Evolutionary conservation across 306 rosid genomes (phyloP), one percentile per base, ranked within the genome.

Genomic region (Nissolia schottii): DNA sequence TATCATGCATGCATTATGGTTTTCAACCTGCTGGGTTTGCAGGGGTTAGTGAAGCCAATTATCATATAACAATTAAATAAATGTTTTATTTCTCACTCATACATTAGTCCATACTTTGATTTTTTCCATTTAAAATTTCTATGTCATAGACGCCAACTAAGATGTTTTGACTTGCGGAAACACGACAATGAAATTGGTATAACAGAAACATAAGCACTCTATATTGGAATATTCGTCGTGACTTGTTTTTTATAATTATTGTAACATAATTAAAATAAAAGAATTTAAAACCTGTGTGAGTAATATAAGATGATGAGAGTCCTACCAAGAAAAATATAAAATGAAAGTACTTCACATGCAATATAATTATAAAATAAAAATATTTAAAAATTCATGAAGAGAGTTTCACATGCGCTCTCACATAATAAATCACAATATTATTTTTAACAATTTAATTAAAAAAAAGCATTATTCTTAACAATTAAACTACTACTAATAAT

Each of bases 51-150:
- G 59, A 65, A 46, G 49, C 43, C 11, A 23, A 19, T 55, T 61
- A n/a, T 19, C 12, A 23, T 64, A 63, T 76, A 61, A 58, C 53
- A 53, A 78, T 69, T 64, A 83, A 55, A 19, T 10, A 13, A 18
- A 15, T 24, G 14, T 22, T 53, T 41, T 38, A 1, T 7, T 2
- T 55, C 28, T 6, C 11, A 8, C 22, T 51, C 2, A n/a, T 1
- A 18, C 25, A 37, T 9, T 10, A 37, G 54, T 48, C 51, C 24
- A 48, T 11, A 53, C 29, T 43, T 40, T 41, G 55, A 18, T 5
- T 34, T 24, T 35, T 55, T 13, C 23, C 12, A 43, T 34, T 37
- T 34, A 12, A 35, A 1, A 7, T 7, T 35, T 34, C 0, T 13
- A 14, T 69, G 22, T 34, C 5, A 14, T 12, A 12, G 24, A 6